Evolutionary conservation across 257 asterid species (phyloP), one percentile per base, ranked within the genome.

Genomic region (Solanum tarijense): DNA sequence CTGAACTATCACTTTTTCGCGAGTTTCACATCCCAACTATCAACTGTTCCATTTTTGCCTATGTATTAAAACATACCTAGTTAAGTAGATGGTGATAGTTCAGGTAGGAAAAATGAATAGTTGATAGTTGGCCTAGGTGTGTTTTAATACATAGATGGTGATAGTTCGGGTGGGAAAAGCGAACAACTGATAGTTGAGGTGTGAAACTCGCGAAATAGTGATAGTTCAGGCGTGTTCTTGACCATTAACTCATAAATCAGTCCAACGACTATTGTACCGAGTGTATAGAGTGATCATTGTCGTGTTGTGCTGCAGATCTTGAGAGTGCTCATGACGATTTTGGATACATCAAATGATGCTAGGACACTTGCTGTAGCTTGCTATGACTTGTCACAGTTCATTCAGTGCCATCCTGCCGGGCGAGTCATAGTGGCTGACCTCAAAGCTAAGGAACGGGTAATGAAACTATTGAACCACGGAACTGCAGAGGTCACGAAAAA

Each of bases 381-480:
- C 91, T 95, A 89, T 82, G 99, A 96, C 90, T 93, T 96, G 62
- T 95, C 99, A 29, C 99, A 95, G 91, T 95, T 96, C 94, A 94
- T 95, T 85, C 98, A 95, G 92, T 87, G 87, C 91, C 98, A 95
- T 92, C 94, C 98, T 74, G 99, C 99, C 31, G 99, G 99, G 52
- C 96, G 99, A 71, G 66, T 95, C 83, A 94, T 96, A 52, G 93
- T 95, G 90, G 94, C 94, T 0, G 98, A 96, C 92, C 97, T 96
- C 90, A 96, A 96, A 92, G 98, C 99, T 2, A 96, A 96, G 92
- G 98, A 96, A 10, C 95, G 96, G 52, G 98, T 96, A 89, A 95
- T 96, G 99, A 96, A 96, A 91, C 84, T 96, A 93, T 93, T 96
- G 98, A 95, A 94, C 94, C 98, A 96, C 73, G 97, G 92, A 88